These are phyloP conservation scores for Hypericum androsaemum DNA, from an alignment of 345 rosid genomes.

Conservation along the genomic window DNA sequence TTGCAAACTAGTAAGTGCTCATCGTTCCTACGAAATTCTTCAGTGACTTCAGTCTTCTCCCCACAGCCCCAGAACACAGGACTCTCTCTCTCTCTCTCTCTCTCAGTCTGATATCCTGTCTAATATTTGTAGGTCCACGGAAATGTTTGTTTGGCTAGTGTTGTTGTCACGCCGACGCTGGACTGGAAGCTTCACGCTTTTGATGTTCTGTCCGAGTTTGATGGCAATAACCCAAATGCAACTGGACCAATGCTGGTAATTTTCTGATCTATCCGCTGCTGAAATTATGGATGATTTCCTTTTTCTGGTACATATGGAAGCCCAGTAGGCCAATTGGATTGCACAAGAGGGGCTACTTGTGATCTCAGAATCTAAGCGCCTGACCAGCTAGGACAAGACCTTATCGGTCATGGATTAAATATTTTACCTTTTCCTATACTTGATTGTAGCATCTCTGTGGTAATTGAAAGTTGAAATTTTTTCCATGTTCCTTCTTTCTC, in stretches of 20 bases:
- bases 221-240: slow-evolving; percentile 68
- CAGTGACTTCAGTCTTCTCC: background rate
- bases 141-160: slow-evolving; percentile 87
- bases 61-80: no score
- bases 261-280: background rate
- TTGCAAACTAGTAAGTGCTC: slow-evolving; percentile 81
- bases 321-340: no score
- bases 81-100: no score
- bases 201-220: slow-evolving; percentile 93
- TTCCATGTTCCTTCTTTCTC: no score
- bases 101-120: no score
- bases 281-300: background rate
- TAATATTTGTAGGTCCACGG: slow-evolving; percentile 63
- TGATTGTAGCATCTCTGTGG: no score
- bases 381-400: no score
- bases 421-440: no score
- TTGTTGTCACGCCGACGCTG: slow-evolving; percentile 88
- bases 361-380: no score
- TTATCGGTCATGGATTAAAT: no score
- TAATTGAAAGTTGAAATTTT: no score
- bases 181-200: slow-evolving; percentile 99
- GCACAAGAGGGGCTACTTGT: no score
- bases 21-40: background rate
- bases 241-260: slow-evolving; percentile 96
- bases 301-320: background rate